Conservation (phyloP, 2,329 filamentous ascomycete species). For the Tolypocladium paradoxum region DNA sequence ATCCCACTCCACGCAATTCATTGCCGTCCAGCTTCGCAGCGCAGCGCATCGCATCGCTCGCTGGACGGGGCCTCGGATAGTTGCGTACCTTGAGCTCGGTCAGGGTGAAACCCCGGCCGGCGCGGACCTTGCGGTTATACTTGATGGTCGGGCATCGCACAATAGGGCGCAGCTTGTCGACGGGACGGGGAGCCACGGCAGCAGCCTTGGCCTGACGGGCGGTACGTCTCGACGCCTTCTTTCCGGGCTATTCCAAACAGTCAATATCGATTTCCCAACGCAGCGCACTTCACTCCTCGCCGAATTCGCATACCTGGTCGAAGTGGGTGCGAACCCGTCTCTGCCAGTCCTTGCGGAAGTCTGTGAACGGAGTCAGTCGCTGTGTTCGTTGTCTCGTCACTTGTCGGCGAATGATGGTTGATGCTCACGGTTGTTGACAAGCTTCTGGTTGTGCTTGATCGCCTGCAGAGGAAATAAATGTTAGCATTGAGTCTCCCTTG, state of each 20-base stretch:
- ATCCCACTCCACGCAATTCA: not conserved
- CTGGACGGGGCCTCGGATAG: not conserved
- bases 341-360: slow-evolving; percentile 99
- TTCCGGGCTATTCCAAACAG: slow-evolving; percentile 60
- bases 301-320: slow-evolving; percentile 71
- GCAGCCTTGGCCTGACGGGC: slow-evolving; percentile 92
- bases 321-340: slow-evolving; percentile 98
- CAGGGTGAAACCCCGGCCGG: slow-evolving; percentile 95
- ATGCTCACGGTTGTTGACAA: slow-evolving; percentile 83
- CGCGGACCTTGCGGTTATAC: slow-evolving; percentile 97
- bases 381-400: slow-evolving; percentile 15
- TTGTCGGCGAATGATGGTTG: slow-evolving; percentile 10
- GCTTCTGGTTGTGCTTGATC: slow-evolving; percentile 99
- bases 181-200: slow-evolving; percentile 86
- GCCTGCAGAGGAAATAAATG: slow-evolving; percentile 42
- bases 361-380: slow-evolving; percentile 40
- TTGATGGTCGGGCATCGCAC: slow-evolving; percentile 97
- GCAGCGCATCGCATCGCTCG: not conserved
- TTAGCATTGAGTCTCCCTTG: slow-evolving; percentile 19
- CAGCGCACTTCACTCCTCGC: not conserved
- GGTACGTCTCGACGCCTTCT: slow-evolving; percentile 86
- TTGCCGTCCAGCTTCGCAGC: not conserved
- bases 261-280: slow-evolving; percentile 20
- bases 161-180: slow-evolving; percentile 92
- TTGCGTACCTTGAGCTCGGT: slow-evolving; percentile 87